Base-by-base conservation (phyloP, 495 filamentous ascomycete genomes). In the Annulohypoxylon stygium region DNA sequence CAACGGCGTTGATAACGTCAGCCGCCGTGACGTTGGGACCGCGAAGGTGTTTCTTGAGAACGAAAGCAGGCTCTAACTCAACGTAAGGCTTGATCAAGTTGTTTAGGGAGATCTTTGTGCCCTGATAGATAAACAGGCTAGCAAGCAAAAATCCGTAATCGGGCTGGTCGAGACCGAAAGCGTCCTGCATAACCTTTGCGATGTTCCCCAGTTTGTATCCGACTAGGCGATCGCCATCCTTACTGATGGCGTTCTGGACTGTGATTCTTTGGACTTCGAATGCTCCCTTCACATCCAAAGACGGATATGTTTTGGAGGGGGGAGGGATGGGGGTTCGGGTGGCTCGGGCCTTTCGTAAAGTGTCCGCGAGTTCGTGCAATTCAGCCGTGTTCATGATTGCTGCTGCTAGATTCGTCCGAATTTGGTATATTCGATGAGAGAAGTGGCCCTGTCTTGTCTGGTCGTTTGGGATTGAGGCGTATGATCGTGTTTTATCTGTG, bases 101-200 rank as follows among this genome's bases (percentile, higher is more conserved):
- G n/a, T 59, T 33, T 34, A 59, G 39, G 1, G 57, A 60, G 36
- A 60, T 39, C 1, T 60, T 60, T 12, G 57, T 60, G 57, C 57
- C 57, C 9, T 60, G 34, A 8, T 60, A 60, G 37, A 43, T 18
- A 36, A 60, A 60, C 36, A 60, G 57, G 7, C 34, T 60, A 16
- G 55, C 55, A 11, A 59, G 33, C 6, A 59, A n/a, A n/a, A 59
- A 59, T 59, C 55, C 55, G 34, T 59, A 59, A 11, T 59, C 55
- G 34, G 55, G 55, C 34, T 59, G 55, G 23, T 59, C 55, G 34
- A 59, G 55, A 18, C 55, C 55, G 12, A 59, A 59, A 10, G 55
- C 55, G 20, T 59, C 55, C 12, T 59, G 55, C 55, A 59, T 59
- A 12, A 59, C 55, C 34, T 59, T 59, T 0, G 55, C 55, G 55